Evolutionary conservation across 2,329 filamentous ascomycete genomes (phyloP), one percentile per base, ranked within the genome.

Genomic region (Amauroascus verrucosus): DNA sequence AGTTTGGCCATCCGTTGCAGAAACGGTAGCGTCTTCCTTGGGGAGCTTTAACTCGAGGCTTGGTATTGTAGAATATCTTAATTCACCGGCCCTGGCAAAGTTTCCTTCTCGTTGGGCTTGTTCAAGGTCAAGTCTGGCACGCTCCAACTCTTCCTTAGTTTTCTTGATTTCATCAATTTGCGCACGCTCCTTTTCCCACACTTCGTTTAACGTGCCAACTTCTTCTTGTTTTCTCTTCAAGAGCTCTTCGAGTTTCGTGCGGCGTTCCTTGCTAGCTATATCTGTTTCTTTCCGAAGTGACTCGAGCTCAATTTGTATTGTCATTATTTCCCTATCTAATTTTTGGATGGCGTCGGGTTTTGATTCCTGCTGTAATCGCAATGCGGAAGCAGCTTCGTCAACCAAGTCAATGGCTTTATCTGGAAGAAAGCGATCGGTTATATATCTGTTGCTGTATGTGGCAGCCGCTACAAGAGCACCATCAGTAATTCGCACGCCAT

Each of bases 331-430:
- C 57, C 94, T 86, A 63, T 97, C 91, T 1, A 97, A 80, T 48
- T 85, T 82, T 72, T 94, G 88, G 32, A 98, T 96, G 7, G 91
- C 83, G 61, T 97, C 93, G 0, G 93, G 93, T 62, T 96, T 97
- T 62, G 88, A 95, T 69, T 98, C 93, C 69, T 97, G 93, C 65
- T 97, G 91, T 30, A 97, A 72, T 43, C 94, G 83, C 8, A 97
- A 74, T 20, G 89, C 88, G 56, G 87, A 94, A 1, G 91, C 90
- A 8, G 93, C 93, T 71, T 97, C 93, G 59, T 97, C 93, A 68
- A 98, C 93, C 14, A 97, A 71, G 67, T 97, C 93, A 58, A 98
- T 97, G 2, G 93, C 93, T 68, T 97, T 97, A 70, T 98, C 93
- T 0, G 93, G 93, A 0, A 97, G 75, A 70, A 95, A 97, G 1